Evolutionary conservation across 129 eudicot genomes (phyloP), one percentile per base, ranked within the genome.

Genomic region (Ambrosia artemisiifolia): DNA sequence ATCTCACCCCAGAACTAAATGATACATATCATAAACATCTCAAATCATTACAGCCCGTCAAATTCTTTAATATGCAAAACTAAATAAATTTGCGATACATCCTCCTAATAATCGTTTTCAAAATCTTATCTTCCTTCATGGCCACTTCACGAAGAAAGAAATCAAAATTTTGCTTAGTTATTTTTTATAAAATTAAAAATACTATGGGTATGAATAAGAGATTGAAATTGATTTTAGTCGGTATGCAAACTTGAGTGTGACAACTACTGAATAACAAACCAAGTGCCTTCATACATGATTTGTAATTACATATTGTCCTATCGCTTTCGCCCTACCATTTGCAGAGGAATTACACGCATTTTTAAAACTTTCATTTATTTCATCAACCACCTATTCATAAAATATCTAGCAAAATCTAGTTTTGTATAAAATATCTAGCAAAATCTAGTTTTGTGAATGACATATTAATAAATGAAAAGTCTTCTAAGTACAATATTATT

Each of bases 231-330:
- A 55, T 55, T 55, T 55, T 54, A 54, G 24, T 55, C 62, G 19
- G 10, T 18, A 55, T 55, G 11, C 32, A 19, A 19, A 54, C 2
- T 10, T 54, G 61, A 19, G 10, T 51, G 16, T 20, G 61, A 54
- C 61, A 57, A 57, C 63, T 20, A 57, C 11, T 57, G n/a, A 4
- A 24, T 57, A 11, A 57, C 36, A 57, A 57, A 57, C 16, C 16
- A 57, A 57, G 63, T 57, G 12, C 62, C 34, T 20, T 55, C 63
- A 28, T 57, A 57, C 9, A 57, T 57, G 63, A 57, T 56, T 20
- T 24, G 35, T 20, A 54, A 24, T 24, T 20, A 54, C 60, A 18
- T 7, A 54, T 18, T 3, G 63, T 24, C 16, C 2, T 14, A 57
- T 57, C 63, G 16, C 11, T 57, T 40, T 40, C 63, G 14, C 8